Base-by-base conservation (phyloP, 2,329 filamentous ascomycete genomes). In the Parastagonospora avenae region DNA sequence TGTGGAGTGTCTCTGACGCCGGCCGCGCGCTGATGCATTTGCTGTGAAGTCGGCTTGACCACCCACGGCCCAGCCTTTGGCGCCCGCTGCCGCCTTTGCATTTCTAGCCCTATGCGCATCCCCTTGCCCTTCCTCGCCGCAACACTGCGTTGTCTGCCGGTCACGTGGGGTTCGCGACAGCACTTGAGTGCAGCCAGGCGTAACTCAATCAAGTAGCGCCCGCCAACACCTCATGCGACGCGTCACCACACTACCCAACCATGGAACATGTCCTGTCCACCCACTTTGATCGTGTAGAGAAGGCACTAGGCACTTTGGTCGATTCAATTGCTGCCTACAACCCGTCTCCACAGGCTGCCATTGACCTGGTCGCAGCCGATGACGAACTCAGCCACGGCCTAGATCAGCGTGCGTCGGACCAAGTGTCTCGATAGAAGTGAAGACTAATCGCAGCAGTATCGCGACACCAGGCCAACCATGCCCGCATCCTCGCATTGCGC, bases 311-410 rank as follows among this genome's bases (percentile, higher is more conserved):
- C 10, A 85, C 79, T 27, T 79, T 95, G 30, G 87, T 92, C 61
- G 89, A 92, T 70, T 92, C 90, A 0, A 88, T 95, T 55, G 82
- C 89, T 5, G 89, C 91, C 58, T 93, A 92, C 75, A 91, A 92
- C 64, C 90, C 91, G 0, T 90, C 88, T 6, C 77, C 83, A 4
- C 74, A 80, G 31, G 84, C 87, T 24, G 89, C 88, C 5, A 78
- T 83, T 49, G 88, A 92, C 57, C 84, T 95, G 8, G 78, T 89
- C 14, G 78, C 80, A 7, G 90, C 90, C 19, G 89, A 95, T 67
- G 78, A 81, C 36, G 84, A 87, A 52, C 81, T 95, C 38, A 82
- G 79, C 60, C 77, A 80, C 57, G 85, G 88, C 4, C 78, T 95
- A 2, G 81, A 86, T 61, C 79, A 88, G 70, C 77, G 89, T 90